Evolutionary conservation across 495 filamentous ascomycete genomes (phyloP).

Genomic region (Podospora australis): DNA sequence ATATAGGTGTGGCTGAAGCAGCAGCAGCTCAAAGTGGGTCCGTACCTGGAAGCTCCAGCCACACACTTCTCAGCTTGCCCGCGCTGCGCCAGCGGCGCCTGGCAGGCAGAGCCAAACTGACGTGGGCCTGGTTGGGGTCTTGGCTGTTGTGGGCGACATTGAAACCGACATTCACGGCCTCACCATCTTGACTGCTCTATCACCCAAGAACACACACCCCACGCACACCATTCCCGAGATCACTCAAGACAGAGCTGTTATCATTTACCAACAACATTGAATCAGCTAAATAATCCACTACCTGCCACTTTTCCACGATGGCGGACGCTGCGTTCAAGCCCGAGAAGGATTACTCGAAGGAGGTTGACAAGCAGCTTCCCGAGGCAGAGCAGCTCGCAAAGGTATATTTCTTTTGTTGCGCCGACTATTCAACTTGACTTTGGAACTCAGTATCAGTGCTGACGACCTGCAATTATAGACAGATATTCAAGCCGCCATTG

Average conservation of each 20-base stretch:
- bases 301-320: conserved; percentile 29
- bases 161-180: too few species aligned
- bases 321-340: conserved; percentile 48
- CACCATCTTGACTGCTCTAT: not conserved
- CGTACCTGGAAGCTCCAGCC: conserved; percentile 4
- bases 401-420: conserved; percentile 41
- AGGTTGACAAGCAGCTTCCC: conserved; percentile 83
- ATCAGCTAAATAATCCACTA: not conserved
- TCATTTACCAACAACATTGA: not conserved
- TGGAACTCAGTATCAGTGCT: not conserved
- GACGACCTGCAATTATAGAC: conserved; percentile 39
- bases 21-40: conserved; percentile 1
- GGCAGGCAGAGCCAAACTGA: conserved; percentile 20
- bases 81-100: not conserved
- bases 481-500: conserved; percentile 77
- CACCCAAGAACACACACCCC: not conserved
- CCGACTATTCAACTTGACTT: not conserved
- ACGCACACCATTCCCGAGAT: conserved; percentile 1
- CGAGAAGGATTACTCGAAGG: conserved; percentile 76
- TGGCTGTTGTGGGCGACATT: too few species aligned
- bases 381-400: conserved; percentile 83
- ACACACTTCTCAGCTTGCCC: not conserved
- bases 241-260: too few species aligned
- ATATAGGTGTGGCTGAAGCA: not conserved
- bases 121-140: conserved; percentile 13